These are phyloP conservation scores for Penicillium thymicola DNA, from an alignment of 2,329 filamentous ascomycete species.

Conservation along the genomic window DNA sequence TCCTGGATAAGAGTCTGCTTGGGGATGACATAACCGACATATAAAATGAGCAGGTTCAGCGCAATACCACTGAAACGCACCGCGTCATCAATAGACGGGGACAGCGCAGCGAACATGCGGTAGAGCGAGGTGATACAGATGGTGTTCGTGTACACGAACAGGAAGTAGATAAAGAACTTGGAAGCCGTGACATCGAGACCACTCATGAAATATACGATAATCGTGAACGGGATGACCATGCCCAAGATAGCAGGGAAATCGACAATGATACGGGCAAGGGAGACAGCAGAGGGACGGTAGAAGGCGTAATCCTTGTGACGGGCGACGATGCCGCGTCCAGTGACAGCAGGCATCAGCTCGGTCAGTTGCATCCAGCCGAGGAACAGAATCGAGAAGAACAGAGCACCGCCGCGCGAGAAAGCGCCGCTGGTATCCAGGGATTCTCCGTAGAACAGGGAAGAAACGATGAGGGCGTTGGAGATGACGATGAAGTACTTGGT, in stretches of 20 bases:
- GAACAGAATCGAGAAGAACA: constrained; percentile 67
- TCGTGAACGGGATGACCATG: constrained; percentile 58
- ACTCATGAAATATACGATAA: constrained; percentile 66
- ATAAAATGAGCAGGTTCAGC: constrained; percentile 61
- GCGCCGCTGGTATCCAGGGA: constrained; percentile 58
- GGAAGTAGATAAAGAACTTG: constrained; percentile 65
- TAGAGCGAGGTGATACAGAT: constrained; percentile 63
- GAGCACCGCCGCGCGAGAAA: constrained; percentile 60
- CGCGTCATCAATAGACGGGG: constrained; percentile 62
- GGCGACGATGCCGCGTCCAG: constrained; percentile 65
- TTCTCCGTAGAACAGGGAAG: constrained; percentile 73
- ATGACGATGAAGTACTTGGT: constrained; percentile 79
- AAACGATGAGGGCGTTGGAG: constrained; percentile 70
- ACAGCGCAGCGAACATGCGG: constrained; percentile 63
- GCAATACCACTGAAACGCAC: constrained; percentile 61
- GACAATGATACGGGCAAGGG: constrained; percentile 58
- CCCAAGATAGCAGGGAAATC: constrained; percentile 60
- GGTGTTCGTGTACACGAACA: constrained; percentile 62
- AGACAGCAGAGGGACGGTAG: constrained; percentile 65
- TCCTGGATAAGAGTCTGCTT: constrained; percentile 57
- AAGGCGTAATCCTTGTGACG: constrained; percentile 67
- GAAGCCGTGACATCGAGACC: constrained; percentile 56
- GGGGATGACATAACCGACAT: constrained; percentile 66
- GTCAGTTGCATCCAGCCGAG: constrained; percentile 70
- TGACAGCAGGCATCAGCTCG: constrained; percentile 74